Base-by-base conservation (phyloP, 805 yeast species). In the Groenewaldozyma tartarivorans region DNA sequence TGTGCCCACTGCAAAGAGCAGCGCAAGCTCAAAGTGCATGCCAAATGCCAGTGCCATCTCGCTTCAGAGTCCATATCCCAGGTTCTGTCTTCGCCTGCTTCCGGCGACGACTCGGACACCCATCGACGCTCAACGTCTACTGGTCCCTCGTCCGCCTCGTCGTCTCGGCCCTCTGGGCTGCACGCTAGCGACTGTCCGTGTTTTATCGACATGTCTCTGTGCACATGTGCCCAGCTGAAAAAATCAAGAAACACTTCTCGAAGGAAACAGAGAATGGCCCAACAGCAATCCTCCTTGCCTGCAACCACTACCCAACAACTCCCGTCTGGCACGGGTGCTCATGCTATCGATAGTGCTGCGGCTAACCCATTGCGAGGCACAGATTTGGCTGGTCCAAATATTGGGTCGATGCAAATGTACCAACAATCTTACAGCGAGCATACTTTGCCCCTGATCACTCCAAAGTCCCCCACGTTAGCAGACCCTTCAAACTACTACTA, bases 1-100 rank as follows among this genome's bases (percentile, higher is more conserved):
- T 90, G 97, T 55, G 68, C 72, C 30, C 94, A 83, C 56, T 90
- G 97, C 27, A 47, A 55, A 1, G 53, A 50, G 15, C 45, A 43
- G 27, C 53, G 62, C n/a, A 49, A 50, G 36, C 26, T 41, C 30
- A 48, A 46, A 20, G 29, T 51, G n/a, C 60, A 57, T 36, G 43
- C 49, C 24, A 52, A 44, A 35, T 65, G 70, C 46, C 48, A 53
- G 16, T 65, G 71, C 45, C 57, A 52, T 5, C 36, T 31, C 6
- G 42, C 38, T 26, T 19, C n/a, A n/a, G n/a, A n/a, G n/a, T n/a
- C n/a, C n/a, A n/a, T n/a, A n/a, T n/a, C n/a, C n/a, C n/a, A n/a
- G n/a, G n/a, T n/a, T n/a, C n/a, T n/a, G n/a, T n/a, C n/a, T n/a
- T n/a, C n/a, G n/a, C n/a, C 37, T 22, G 22, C 21, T 13, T 47